Evolutionary conservation across 495 filamentous ascomycete species (phyloP), one percentile per base, ranked within the genome.

Genomic region (Thermochaetoides thermophila): DNA sequence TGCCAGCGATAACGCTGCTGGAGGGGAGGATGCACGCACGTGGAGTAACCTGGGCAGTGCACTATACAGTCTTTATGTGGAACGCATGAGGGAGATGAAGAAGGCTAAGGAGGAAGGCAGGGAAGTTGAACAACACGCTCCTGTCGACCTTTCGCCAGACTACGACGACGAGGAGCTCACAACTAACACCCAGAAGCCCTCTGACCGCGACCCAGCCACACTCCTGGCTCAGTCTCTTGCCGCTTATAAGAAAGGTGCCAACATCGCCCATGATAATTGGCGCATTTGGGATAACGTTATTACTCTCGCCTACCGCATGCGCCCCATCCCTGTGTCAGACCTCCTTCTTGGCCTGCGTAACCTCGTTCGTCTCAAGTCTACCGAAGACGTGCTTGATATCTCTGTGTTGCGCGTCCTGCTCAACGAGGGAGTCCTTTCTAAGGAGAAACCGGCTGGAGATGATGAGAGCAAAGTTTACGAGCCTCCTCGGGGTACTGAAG

Each of bases 271-370:
- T 51, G 76, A 80, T 37, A 81, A 84, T 56, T 79, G 74, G 66
- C 72, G 82, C 37, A 94, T 99, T 42, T 95, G 85, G 86, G 82
- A 92, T 40, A 99, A 99, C 48, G 71, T 94, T 10, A 68, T 96
- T 29, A 83, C 79, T 2, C 76, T 99, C 24, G 78, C 81, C 0
- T 72, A 81, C 4, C 78, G 82, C 7, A 63, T 85, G 11, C 65
- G 67, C 0, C 85, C 85, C 0, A 76, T 80, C 0, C 69, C 81
- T 0, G 80, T 79, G 49, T 53, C 62, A 1, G 83, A 94, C 25
- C 61, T 92, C 13, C 53, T 94, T 11, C 57, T 74, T 9, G 84
- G 80, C 0, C 64, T 89, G 41, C 66, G 61, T 18, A 71, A 74
- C 23, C 53, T 96, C 21, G 74, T 95, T 35, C 76, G 79, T 14